These are phyloP conservation scores for Petunia hybrid DNA, from an alignment of 305 asterid species.

Conservation along the genomic window DNA sequence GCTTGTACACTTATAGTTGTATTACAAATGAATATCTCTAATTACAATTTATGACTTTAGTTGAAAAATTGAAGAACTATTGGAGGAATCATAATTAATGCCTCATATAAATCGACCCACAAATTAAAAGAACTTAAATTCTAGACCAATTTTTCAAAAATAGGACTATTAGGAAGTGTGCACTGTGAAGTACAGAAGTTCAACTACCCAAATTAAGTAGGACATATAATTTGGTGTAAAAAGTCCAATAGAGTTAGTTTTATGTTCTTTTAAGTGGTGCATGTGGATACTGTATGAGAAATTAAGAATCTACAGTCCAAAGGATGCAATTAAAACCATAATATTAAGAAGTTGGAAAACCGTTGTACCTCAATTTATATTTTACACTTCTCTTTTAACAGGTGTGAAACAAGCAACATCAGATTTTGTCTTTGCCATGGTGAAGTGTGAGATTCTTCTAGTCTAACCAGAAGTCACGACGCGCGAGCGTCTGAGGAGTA, in stretches of 20 bases:
- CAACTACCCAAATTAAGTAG: constrained; percentile 7
- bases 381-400: too few relatives aligned
- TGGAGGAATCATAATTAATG: neutral
- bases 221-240: constrained; percentile 13
- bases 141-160: constrained; percentile 3
- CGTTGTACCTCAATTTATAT: neutral
- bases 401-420: too few relatives aligned
- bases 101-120: neutral
- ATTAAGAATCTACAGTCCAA: neutral
- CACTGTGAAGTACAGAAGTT: neutral
- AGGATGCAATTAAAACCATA: neutral
- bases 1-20: neutral
- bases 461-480: too few relatives aligned
- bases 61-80: constrained; percentile 13
- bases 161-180: constrained; percentile 11
- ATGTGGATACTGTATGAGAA: constrained; percentile 2
- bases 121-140: constrained; percentile 18
- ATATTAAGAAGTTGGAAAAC: too few relatives aligned
- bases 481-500: too few relatives aligned
- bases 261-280: neutral
- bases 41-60: neutral
- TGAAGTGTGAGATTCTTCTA: too few relatives aligned
- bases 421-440: too few relatives aligned
- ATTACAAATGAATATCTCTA: constrained; percentile 11
- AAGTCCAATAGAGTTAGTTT: constrained; percentile 13